Base-by-base conservation (phyloP, 768 basidiomycete species). In the Suillus fuscotomentosus region DNA sequence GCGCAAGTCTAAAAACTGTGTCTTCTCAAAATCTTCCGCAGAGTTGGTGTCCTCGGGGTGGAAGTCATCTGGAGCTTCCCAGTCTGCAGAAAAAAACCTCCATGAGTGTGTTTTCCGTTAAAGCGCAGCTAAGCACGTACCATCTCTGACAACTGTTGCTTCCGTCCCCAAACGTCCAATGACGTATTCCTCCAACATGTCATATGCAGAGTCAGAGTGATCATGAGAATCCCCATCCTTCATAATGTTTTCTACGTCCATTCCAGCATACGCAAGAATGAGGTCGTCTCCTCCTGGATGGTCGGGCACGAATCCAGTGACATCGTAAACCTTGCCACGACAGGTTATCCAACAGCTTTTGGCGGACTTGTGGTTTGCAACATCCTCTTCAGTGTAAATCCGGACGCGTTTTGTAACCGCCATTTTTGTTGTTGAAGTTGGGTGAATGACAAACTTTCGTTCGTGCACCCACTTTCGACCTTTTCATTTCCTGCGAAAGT, bases 261-360 rank as follows among this genome's bases (percentile, higher is more conserved):
- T 86, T 47, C 95, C 96, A 5, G 92, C 97, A 76, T 90, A 84
- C 51, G 87, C 79, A 45, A 95, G 78, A 69, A 99, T 86, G 67
- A 95, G 78, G 73, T 98, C 96, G 75, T 99, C 97, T 3, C 96
- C 95, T 67, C 97, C 97, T 13, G 96, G 95, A 74, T 97, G 95
- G 80, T 97, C 95, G 60, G 83, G 71, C 2, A 96, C 77, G 78
- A 99, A 98, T 4, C 70, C 68, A 3, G 96, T 89, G 60, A 99
- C 88, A 73, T 99, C 89, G 82, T 96, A 99, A 27, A 99, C 93
- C 72, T 88, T 91, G 71, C 89, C 90, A 64, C 81, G 81, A 74
- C 87, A 87, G 2, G 90, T 83, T 59, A 99, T 80, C 93, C 94
- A 98, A 75, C 93, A 95, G 68, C 87, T 92, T 1, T 77, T 68